phyloP scores from a whole-genome alignment of 1,284 basidiomycete genomes.

The Erythrobasidium hasegawianum region DNA sequence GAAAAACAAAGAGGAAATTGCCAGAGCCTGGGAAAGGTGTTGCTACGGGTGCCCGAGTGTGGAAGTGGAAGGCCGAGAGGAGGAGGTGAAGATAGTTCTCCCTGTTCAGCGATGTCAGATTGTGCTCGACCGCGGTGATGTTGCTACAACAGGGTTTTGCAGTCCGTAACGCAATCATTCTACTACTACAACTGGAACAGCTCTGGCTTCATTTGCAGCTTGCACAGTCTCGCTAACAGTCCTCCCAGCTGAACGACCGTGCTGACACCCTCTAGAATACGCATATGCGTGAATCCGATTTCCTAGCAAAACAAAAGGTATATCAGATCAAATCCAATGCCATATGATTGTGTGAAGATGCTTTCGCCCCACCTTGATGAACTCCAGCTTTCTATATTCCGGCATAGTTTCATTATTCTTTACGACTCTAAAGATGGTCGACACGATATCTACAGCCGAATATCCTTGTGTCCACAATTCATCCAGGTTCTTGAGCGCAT shows the following conservation, averaged over 20 bases:
- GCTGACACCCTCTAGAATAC: conserved; percentile 92
- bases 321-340: no score
- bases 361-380: conserved; percentile 86
- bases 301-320: no score
- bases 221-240: conserved; percentile 82
- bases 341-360: no score
- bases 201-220: conserved; percentile 56
- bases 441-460: conserved; percentile 93
- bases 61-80: conserved; percentile 37
- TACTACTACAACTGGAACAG: conserved; percentile 22
- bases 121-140: no score
- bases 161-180: no score
- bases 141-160: no score
- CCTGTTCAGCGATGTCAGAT: no score
- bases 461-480: conserved; percentile 95
- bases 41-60: conserved; percentile 43
- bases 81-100: no score
- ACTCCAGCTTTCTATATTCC: conserved; percentile 92
- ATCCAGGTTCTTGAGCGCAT: conserved; percentile 76
- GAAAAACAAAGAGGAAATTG: conserved; percentile 29
- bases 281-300: conserved; percentile 99
- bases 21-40: conserved; percentile 41
- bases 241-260: conserved; percentile 91
- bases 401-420: conserved; percentile 89
- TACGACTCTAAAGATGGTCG: conserved; percentile 92